Evolutionary conservation across 805 yeast genomes (phyloP), one percentile per base, ranked within the genome.

Genomic region (Wickerhamomyces sydowiorum): DNA sequence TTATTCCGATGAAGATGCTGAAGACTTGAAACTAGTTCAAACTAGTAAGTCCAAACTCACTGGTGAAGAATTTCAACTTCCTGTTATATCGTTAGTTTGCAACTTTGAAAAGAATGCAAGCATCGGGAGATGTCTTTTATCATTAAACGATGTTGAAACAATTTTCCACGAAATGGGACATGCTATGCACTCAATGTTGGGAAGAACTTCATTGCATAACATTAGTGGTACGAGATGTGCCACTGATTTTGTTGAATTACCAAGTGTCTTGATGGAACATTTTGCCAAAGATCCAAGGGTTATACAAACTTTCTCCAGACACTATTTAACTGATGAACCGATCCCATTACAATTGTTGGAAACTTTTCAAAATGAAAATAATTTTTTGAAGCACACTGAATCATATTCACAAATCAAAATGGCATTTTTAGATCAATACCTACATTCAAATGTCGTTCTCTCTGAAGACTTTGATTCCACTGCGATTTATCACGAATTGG

Each of bases 111-210:
- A 65, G 28, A 56, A 64, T 15, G 60, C 63, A 3, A 70, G 63
- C 24, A 52, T 57, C n/a, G 61, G 64, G 9, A 74, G 77, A 19
- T 80, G 90, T 24, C 65, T 86, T 17, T 63, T 91, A 31, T 70
- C 82, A 12, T 69, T 86, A 43, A 76, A 73, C 43, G 98, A 93
- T 54, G 89, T 91, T 18, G 96, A 91, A 53, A 93, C 99, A 0
- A 66, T 93, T 17, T 93, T 93, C 67, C 99, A 93, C 63, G 99
- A 93, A 64, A 89, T 93, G 96, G 99, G 99, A 1, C 99, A 93
- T 62, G 98, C 98, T 1, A 85, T 93, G 78, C 99, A 93, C 61
- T 87, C 97, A 3, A 91, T 93, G 96, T 66, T 93, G 18, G 99
- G 98, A 0, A 74, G 91, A 47, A 93, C 99, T 0, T 72, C 82